Base-by-base conservation (phyloP, 1,284 basidiomycete species). In the Boletus mariae region DNA sequence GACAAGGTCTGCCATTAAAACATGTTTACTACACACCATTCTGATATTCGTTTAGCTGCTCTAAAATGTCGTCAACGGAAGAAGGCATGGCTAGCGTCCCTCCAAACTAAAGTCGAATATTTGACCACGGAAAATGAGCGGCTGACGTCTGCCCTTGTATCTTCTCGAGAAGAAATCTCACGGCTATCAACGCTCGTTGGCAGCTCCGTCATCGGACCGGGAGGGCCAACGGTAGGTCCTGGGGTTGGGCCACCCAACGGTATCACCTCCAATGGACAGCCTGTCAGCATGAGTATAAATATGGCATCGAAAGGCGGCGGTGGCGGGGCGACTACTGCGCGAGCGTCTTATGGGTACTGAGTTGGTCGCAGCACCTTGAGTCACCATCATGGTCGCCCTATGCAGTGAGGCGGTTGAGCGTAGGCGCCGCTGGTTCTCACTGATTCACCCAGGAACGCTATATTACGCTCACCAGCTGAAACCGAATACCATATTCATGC, bases 11-110 rank as follows among this genome's bases (percentile, higher is more conserved):
- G 53, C 17, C 25, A 47, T n/a, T 42, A 29, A 15, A 20, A 45
- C 47, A 34, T 49, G 38, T 29, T 47, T 42, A 28, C 50, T 38
- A 28, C 34, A 51, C 28, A 28, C 3, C 41, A 28, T 52, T 37
- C 53, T 59, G 45, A 60, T 49, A 9, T 29, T 26, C 51, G 5
- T 54, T 7, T 66, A 96, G 96, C 96, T 54, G 96, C 96, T 4
- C 84, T 98, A 65, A 99, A 99, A 75, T 99, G 97, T 72, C 91
- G 96, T 38, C 96, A 99, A 70, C 87, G 96, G 52, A 99, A 99
- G 73, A 99, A 99, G 74, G 94, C 94, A 6, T 99, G 97, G 96
- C 82, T 98, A 26, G 80, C 86, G 25, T 89, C 93, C 60, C 77
- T 99, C 17, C 96, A 99, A 72, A 85, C 88, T 50, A 96, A 96